Conservation (phyloP, 2,329 filamentous ascomycete genomes). For the Fusarium brevicatenulatum region DNA sequence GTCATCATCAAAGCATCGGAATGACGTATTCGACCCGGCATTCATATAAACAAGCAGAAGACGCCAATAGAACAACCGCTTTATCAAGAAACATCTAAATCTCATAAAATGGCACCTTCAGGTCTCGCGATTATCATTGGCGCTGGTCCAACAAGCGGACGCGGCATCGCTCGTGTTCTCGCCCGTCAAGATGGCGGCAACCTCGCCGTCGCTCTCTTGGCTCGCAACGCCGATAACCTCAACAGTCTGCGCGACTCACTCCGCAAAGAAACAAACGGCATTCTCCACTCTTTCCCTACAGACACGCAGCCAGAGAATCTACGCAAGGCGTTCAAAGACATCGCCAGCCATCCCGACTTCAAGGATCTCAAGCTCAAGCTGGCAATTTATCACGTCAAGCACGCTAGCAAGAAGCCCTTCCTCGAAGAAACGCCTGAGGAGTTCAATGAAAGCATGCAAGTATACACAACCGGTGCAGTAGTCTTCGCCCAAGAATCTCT, state of each 20-base stretch:
- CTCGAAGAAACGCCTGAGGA: conserved; percentile 62
- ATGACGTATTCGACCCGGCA: conserved; percentile 12
- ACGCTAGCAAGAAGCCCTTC: conserved; percentile 64
- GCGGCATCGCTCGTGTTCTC: conserved; percentile 61
- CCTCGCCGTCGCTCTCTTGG: conserved; percentile 32
- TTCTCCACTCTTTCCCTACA: conserved; percentile 27
- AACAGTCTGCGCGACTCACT: conserved; percentile 52
- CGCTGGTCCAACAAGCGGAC: conserved; percentile 60
- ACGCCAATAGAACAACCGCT: fast-evolving
- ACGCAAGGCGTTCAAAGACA: conserved; percentile 44
- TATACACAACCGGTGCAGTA: conserved; percentile 66
- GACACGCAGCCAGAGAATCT: conserved; percentile 25
- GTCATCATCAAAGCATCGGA: background rate
- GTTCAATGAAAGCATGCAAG: conserved; percentile 59
- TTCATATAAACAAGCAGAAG: background rate
- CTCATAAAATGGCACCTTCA: conserved; percentile 54
- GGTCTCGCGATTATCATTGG: conserved; percentile 63
- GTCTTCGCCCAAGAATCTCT: conserved; percentile 64
- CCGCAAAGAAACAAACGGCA: conserved; percentile 55
- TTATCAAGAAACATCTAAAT: background rate
- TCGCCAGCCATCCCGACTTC: conserved; percentile 60
- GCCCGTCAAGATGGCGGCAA: conserved; percentile 22
- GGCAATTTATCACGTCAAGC: conserved; percentile 67
- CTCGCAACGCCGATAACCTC: conserved; percentile 33
- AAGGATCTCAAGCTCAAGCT: conserved; percentile 60